These are phyloP conservation scores for Penicillium paneum DNA, from an alignment of 2,329 filamentous ascomycete species.

Conservation along the genomic window DNA sequence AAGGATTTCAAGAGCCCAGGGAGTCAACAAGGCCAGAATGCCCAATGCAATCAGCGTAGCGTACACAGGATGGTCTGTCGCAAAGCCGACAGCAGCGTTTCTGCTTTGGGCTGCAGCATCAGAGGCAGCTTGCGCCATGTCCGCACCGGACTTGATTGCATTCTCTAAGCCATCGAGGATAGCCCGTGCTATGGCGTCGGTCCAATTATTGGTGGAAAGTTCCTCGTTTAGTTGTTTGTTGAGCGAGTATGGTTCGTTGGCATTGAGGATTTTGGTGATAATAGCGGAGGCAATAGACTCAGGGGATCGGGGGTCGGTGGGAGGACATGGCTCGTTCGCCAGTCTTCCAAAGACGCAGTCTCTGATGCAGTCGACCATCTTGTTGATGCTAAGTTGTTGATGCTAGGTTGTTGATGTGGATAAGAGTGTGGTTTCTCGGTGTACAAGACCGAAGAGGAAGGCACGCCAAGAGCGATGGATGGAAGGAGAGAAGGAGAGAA, in stretches of 20 bases:
- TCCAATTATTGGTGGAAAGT: conserved; percentile 2
- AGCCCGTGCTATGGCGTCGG: background rate
- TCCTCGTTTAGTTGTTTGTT: background rate
- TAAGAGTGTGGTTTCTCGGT: background rate
- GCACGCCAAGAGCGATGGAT: background rate
- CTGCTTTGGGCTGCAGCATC: background rate
- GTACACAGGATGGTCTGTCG: background rate
- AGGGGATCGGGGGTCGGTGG: background rate
- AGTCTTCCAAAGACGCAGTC: background rate
- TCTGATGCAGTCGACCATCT: background rate
- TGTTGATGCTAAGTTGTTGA: background rate
- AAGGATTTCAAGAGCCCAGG: conserved; percentile 26
- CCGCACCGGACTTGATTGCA: background rate
- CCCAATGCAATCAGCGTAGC: background rate
- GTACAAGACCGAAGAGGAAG: background rate
- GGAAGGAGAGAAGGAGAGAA: background rate
- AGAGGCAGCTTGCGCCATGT: background rate
- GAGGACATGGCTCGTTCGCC: background rate
- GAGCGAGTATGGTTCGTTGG: background rate
- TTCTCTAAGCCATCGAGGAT: background rate
- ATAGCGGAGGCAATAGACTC: background rate
- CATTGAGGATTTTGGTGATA: background rate
- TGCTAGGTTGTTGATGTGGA: background rate
- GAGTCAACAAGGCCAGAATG: conserved; percentile 24
- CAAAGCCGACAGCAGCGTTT: background rate